Base-by-base conservation (phyloP, 495 filamentous ascomycete genomes). In the Aspergillus nidulans region DNA sequence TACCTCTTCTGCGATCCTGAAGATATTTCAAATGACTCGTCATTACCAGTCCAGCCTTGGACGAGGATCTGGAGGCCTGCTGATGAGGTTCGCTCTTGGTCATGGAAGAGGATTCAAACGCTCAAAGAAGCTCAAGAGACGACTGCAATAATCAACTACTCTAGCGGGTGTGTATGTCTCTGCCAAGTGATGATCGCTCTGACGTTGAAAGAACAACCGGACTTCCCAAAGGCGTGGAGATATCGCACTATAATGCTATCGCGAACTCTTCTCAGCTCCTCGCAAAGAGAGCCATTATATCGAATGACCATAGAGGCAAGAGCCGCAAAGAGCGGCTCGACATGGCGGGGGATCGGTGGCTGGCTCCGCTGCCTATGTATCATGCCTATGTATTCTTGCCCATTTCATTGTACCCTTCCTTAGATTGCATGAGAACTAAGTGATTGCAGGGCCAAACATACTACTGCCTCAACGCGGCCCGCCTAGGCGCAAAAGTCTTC, bases 381-480 rank as follows among this genome's bases (percentile, higher is more conserved):
- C 48, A 51, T 24, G 52, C 52, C 12, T 47, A 45, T 39, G 52
- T 55, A 36, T 23, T 23, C 1, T 6, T 16, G 38, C 16, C 24
- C 32, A 1, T 16, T 39, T 4, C 34, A 20, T 24, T 1, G 12
- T 19, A 23, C 4, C 23, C 8, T 24, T 15, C 15, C 21, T 25
- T 6, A 6, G 9, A 39, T 21, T 16, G 5, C 26, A 28, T 28
- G 5, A 9, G 26, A 25, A 23, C 18, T 23, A 40, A 20, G 23
- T 19, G 18, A 44, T 19, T 4, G 1, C 52, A 55, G 52, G 52
- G 52, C 26, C 52, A 55, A 55, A 38, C 52, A 16, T 55, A 55
- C 28, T 55, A 46, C 52, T 55, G 52, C 52, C 26, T 55, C 25
- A 55, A 55, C 28, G 52, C 52, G 25, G 41, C 52, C 41, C 52